These are phyloP conservation scores for Pleurotus platypus DNA, from an alignment of 768 basidiomycete species.

Conservation along the genomic window DNA sequence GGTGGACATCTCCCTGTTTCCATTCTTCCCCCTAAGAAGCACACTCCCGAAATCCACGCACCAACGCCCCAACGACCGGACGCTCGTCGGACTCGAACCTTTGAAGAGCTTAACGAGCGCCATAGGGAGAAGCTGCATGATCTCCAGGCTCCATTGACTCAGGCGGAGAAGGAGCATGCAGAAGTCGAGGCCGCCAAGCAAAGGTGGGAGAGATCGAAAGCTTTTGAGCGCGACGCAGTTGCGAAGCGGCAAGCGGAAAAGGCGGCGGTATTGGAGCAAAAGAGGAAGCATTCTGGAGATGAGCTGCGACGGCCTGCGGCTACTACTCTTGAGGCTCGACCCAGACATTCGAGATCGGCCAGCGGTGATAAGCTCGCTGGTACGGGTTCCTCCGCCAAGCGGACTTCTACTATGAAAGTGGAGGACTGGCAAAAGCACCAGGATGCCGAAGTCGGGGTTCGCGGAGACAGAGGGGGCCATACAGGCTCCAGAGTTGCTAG, in stretches of 20 bases:
- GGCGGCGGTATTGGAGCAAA: conserved; percentile 41
- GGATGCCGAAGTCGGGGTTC: conserved; percentile 29
- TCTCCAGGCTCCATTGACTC: conserved; percentile 82
- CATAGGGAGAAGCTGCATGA: conserved; percentile 82
- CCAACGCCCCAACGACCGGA: conserved; percentile 50
- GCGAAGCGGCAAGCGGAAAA: conserved; percentile 70
- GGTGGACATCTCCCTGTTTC: conserved; percentile 35
- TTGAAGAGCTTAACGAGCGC: conserved; percentile 83
- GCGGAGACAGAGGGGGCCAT: background rate
- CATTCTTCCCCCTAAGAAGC: conserved; percentile 45
- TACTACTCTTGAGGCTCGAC: conserved; percentile 28
- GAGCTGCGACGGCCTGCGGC: conserved; percentile 26
- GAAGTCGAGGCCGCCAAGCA: conserved; percentile 70
- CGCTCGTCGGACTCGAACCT: conserved; percentile 59
- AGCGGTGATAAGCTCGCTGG: conserved; percentile 56
- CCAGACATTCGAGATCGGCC: conserved; percentile 48
- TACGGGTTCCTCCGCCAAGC: conserved; percentile 45
- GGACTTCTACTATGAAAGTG: conserved; percentile 74
- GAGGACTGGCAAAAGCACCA: conserved; percentile 84
- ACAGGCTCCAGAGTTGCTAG: background rate
- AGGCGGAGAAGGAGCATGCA: conserved; percentile 73
- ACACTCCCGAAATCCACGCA: conserved; percentile 30
- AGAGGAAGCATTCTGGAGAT: conserved; percentile 43
- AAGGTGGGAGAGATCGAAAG: conserved; percentile 80
- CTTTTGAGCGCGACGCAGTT: conserved; percentile 72